These are phyloP conservation scores for Candida railenensis DNA, from an alignment of 805 yeast species.

Conservation along the genomic window DNA sequence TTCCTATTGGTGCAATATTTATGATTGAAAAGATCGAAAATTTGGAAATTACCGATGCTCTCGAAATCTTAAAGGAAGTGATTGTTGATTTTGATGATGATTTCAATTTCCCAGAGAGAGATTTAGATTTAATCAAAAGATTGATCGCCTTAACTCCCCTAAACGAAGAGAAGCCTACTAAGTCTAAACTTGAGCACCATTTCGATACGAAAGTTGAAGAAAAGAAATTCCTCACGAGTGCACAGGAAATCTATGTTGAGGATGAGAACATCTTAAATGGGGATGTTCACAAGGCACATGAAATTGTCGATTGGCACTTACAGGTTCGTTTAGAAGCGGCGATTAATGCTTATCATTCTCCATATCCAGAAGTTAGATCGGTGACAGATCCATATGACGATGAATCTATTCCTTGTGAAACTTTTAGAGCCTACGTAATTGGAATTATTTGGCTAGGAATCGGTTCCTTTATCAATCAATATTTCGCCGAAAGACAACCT, in stretches of 20 bases:
- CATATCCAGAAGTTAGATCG: slow-evolving; percentile 61
- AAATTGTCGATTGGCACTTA: slow-evolving; percentile 24
- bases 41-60: slow-evolving; percentile 36
- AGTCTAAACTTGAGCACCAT: background rate
- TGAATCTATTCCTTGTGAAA: slow-evolving; percentile 41
- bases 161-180: background rate
- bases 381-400: slow-evolving; percentile 56
- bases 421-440: slow-evolving; percentile 51
- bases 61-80: slow-evolving; percentile 38
- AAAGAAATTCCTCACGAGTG: too few species aligned
- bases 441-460: slow-evolving; percentile 48
- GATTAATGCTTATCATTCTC: slow-evolving; percentile 39
- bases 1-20: slow-evolving; percentile 27
- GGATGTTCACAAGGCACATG: too few species aligned
- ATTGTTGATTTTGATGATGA: slow-evolving; percentile 45
- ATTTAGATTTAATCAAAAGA: slow-evolving; percentile 29
- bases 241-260: too few species aligned
- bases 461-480: slow-evolving; percentile 51
- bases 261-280: too few species aligned
- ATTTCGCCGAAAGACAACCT: slow-evolving; percentile 51
- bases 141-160: slow-evolving; percentile 9
- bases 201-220: too few species aligned
- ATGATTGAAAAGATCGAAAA: slow-evolving; percentile 25
- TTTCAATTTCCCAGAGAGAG: slow-evolving; percentile 42
- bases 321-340: slow-evolving; percentile 38